These are phyloP conservation scores for Populus tremula DNA, from an alignment of 345 rosid genomes.

Conservation along the genomic window DNA sequence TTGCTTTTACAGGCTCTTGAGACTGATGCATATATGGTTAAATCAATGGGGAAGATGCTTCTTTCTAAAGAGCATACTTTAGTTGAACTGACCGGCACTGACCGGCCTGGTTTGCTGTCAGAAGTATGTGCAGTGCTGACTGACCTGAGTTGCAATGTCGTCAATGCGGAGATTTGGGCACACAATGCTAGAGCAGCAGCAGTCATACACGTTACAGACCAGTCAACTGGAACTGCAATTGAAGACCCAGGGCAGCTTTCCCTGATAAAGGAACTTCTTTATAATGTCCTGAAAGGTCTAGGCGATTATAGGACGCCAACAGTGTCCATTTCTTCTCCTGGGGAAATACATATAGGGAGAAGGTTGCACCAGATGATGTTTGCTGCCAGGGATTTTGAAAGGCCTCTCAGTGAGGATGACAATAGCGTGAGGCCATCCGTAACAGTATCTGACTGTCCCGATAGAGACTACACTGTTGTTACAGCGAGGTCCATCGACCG, in stretches of 20 bases:
- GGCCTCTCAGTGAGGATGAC: constrained; percentile 45
- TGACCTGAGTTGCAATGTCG: constrained; percentile 77
- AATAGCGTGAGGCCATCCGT: constrained; percentile 54
- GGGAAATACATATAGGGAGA: constrained; percentile 59
- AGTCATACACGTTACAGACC: constrained; percentile 71
- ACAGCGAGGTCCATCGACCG: constrained; percentile 83
- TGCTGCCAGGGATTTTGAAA: constrained; percentile 86
- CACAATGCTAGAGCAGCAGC: constrained; percentile 97
- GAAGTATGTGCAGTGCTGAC: constrained; percentile 92
- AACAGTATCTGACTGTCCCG: constrained; percentile 58
- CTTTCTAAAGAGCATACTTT: constrained; percentile 76
- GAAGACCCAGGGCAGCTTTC: constrained; percentile 63
- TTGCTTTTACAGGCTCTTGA: constrained; percentile 61
- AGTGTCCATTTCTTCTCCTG: constrained; percentile 59
- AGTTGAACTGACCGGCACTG: constrained; percentile 76
- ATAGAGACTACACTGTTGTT: constrained; percentile 72
- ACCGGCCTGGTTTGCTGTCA: constrained; percentile 84
- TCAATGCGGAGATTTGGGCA: constrained; percentile 89
- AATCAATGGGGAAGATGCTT: constrained; percentile 41
- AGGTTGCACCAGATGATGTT: constrained; percentile 94
- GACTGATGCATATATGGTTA: constrained; percentile 41
- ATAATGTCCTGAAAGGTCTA: constrained; percentile 59
- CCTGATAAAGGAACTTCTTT: constrained; percentile 55
- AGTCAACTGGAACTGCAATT: constrained; percentile 53
- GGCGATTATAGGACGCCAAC: constrained; percentile 60